A percentile compares a stretch with the other conserved stretches of the same genome.
Conservation (phyloP, 2,329 filamentous ascomycete genomes). For the Arthrobotrys iridis region DNA sequence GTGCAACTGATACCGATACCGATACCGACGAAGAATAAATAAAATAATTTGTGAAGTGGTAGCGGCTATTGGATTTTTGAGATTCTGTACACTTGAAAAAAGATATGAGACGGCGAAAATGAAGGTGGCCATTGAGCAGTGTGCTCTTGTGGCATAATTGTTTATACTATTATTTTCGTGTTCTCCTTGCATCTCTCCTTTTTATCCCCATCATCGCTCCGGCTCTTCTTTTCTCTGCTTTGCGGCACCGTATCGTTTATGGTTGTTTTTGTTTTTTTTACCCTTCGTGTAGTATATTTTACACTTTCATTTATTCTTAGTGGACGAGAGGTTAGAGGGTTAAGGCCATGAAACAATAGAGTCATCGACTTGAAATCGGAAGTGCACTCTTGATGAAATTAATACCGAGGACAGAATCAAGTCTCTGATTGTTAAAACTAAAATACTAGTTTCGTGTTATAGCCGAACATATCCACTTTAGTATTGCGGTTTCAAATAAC, state of each 20-base stretch:
- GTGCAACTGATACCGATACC: slow-evolving; percentile 72
- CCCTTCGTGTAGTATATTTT: slow-evolving; percentile 53
- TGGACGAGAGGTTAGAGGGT: not conserved
- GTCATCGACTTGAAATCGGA: too few relatives aligned
- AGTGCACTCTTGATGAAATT: too few relatives aligned
- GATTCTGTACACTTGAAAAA: slow-evolving; percentile 60
- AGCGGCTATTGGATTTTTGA: slow-evolving; percentile 31
- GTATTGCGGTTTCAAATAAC: too few relatives aligned
- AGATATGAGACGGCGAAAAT: slow-evolving; percentile 61
- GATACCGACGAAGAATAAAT: slow-evolving; percentile 66
- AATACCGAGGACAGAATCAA: too few relatives aligned
- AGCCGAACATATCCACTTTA: too few relatives aligned
- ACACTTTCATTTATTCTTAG: slow-evolving; percentile 36
- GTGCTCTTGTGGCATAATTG: slow-evolving; percentile 13
- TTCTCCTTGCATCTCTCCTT: slow-evolving; percentile 41
- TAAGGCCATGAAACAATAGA: too few relatives aligned
- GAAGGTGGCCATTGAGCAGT: slow-evolving; percentile 36
- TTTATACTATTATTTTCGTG: slow-evolving; percentile 54
- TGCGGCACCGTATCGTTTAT: not conserved
- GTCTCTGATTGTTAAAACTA: too few relatives aligned
- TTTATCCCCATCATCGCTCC: slow-evolving; percentile 19
- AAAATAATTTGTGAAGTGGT: slow-evolving; percentile 12
- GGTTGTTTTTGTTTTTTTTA: slow-evolving; percentile 9
- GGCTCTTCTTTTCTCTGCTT: slow-evolving; percentile 8
- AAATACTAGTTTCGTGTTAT: too few relatives aligned